phyloP scores from a whole-genome alignment of 225 moss, liverwort and hornwort species.

The Bryum argenteum region DNA sequence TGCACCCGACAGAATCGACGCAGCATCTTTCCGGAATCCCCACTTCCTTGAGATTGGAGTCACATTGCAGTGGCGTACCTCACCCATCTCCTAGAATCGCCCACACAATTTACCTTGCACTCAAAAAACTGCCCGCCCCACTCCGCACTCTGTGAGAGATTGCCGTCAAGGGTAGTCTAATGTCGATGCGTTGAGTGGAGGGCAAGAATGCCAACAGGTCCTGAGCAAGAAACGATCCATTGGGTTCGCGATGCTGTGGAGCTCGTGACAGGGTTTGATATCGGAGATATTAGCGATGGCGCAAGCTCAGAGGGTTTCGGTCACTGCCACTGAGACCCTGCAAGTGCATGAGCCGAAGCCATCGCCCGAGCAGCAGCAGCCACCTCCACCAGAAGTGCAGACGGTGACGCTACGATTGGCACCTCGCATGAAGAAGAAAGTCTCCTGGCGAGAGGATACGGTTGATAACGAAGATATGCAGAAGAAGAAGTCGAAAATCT shows the following conservation, averaged over 20 bases:
- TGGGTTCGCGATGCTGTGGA: constrained; percentile 72
- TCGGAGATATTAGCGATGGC: constrained; percentile 66
- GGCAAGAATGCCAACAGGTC: constrained; percentile 65
- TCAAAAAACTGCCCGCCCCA: not conserved
- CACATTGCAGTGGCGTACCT: not conserved
- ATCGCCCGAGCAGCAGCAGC: constrained; percentile 19
- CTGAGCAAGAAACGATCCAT: constrained; percentile 60
- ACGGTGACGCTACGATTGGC: constrained; percentile 58
- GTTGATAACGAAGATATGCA: constrained; percentile 73
- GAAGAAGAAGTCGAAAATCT: constrained; percentile 91
- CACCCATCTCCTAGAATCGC: not conserved
- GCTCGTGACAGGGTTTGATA: constrained; percentile 80
- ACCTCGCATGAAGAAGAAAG: constrained; percentile 56
- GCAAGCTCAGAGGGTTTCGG: constrained; percentile 34
- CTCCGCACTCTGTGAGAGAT: not conserved
- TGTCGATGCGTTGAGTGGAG: constrained; percentile 10
- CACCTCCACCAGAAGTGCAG: constrained; percentile 39
- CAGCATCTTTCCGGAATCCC: not conserved
- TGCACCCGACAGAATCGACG: not conserved
- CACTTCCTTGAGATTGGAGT: not conserved
- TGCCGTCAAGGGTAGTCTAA: constrained; percentile 1
- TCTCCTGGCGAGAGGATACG: constrained; percentile 58
- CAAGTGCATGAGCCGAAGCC: constrained; percentile 40
- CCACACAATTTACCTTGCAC: not conserved
- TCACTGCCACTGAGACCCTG: constrained; percentile 46